phyloP scores from a whole-genome alignment of 352 stramenopile species.

The Pseudoperonospora humuli region DNA sequence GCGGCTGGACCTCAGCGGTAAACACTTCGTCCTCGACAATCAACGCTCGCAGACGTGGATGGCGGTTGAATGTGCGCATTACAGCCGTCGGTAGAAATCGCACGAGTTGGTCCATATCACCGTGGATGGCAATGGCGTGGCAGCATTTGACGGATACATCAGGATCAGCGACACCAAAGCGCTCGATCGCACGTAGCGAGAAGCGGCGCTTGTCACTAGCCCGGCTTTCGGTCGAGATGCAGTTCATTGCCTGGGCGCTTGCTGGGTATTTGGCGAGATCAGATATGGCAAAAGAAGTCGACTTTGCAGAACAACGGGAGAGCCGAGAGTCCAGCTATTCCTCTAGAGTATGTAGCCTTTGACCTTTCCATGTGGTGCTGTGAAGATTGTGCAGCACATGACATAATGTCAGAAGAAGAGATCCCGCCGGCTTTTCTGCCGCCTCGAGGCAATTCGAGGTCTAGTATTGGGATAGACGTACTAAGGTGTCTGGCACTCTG shows the following conservation, averaged over 20 bases:
- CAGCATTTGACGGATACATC: conserved; percentile 29
- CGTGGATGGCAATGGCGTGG: conserved; percentile 27
- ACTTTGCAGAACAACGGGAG: too few relatives aligned
- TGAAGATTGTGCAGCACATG: too few relatives aligned
- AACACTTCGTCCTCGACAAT: conserved; percentile 32
- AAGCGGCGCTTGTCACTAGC: conserved; percentile 17
- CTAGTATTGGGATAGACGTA: too few relatives aligned
- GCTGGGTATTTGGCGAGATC: too few relatives aligned
- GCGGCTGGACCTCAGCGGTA: conserved; percentile 32
- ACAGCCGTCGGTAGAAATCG: conserved; percentile 36
- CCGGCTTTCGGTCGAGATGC: conserved; percentile 8
- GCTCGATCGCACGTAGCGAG: conserved; percentile 30
- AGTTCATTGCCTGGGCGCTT: conserved; percentile 12
- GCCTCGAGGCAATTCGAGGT: too few relatives aligned
- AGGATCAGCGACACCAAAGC: conserved; percentile 24
- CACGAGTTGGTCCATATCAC: conserved; percentile 34
- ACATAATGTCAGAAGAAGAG: too few relatives aligned
- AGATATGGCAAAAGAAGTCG: too few relatives aligned
- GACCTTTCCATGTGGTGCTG: too few relatives aligned
- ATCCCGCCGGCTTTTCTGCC: too few relatives aligned
- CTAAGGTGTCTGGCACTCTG: too few relatives aligned
- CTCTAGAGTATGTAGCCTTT: too few relatives aligned
- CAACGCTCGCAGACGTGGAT: conserved; percentile 40
- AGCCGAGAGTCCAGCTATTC: too few relatives aligned
- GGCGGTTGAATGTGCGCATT: conserved; percentile 49